Evolutionary conservation across 768 basidiomycete genomes (phyloP), one percentile per base, ranked within the genome.

Genomic region (Lactifluus piperatus): DNA sequence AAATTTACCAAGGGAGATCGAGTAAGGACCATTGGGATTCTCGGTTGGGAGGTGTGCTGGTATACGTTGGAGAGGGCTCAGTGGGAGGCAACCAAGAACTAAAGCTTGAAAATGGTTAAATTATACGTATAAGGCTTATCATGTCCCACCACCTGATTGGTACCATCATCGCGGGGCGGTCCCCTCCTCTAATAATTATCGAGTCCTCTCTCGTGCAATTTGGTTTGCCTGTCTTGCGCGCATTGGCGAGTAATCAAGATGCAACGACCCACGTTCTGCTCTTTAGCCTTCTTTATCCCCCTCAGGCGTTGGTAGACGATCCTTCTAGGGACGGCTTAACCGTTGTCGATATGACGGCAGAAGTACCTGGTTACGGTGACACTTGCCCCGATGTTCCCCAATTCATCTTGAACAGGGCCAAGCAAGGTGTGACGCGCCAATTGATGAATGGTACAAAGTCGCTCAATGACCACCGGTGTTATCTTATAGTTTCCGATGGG

Each of bases 161-260:
- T 45, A 66, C 67, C 54, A 66, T 72, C 63, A 64, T 74, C 61
- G 46, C 62, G 30, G 67, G 66, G 51, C 57, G 65, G 32, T 60
- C 64, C 9, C 67, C 58, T 30, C 75, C 81, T 27, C 67, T 85
- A 24, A 65, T 86, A 22, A 58, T 86, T 27, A 67, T 85, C 14
- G 81, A 86, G 62, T 85, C 85, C 6, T 83, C 84, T 49, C 56
- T 73, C 50, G 76, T 81, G 2, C 84, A 85, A 66, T 81, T 81
- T 11, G 71, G 76, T 60, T 62, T 86, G 44, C 81, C 84, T 10
- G 66, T 87, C 32, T 72, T 87, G 13, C 77, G 78, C 32, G 73
- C 67, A 51, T 62, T 70, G 53, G 66, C 58, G 45, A 53, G 34
- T 64, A 63, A 16, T 45, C 48, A 26, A 58, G 63, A 54, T 70